Evolutionary conservation across 257 asterid species (phyloP), one percentile per base, ranked within the genome.

Genomic region (Ballota nigra): DNA sequence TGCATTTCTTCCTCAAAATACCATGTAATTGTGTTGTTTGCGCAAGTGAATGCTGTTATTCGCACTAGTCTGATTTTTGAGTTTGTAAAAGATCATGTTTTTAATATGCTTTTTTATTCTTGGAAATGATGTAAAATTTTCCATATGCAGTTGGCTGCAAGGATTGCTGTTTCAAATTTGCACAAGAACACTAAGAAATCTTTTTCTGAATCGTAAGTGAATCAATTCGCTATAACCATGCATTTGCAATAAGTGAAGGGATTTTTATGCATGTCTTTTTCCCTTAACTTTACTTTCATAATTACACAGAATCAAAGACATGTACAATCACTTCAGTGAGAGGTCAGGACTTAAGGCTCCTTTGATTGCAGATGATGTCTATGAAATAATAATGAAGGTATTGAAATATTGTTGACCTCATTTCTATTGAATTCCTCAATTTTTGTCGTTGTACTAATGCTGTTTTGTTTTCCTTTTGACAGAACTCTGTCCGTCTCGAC

Each of bases 101-200:
- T 31, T 18, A 31, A 8, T 56, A 12, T 19, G 40, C 5, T 26
- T 31, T 1, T 55, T 9, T 12, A 10, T 19, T 52, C 33, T 43
- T 47, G 34, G 20, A n/a, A 41, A 31, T 70, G 49, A 43, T 64
- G 8, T 40, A 18, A 20, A 4, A 2, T 53, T 65, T 11, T 45
- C 11, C 57, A 63, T 53, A 1, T 69, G 73, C 88, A 95, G 99
- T 79, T 95, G 89, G 99, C 99, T 47, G 99, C 99, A 19, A 88
- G 99, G 89, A 92, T 95, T 86, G 98, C 97, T 10, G 98, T 95
- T 74, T 95, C 99, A 8, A 92, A 95, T 83, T 92, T 95, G 60
- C 99, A 95, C 82, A 95, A 92, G 83, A 95, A 86, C 75, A 95
- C 99, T 0, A 92, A 92, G 89, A 89, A 95, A 74, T 95, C 89